Evolutionary conservation across 2,329 filamentous ascomycete species (phyloP).

Genomic region (Albophoma yamanashiensis): DNA sequence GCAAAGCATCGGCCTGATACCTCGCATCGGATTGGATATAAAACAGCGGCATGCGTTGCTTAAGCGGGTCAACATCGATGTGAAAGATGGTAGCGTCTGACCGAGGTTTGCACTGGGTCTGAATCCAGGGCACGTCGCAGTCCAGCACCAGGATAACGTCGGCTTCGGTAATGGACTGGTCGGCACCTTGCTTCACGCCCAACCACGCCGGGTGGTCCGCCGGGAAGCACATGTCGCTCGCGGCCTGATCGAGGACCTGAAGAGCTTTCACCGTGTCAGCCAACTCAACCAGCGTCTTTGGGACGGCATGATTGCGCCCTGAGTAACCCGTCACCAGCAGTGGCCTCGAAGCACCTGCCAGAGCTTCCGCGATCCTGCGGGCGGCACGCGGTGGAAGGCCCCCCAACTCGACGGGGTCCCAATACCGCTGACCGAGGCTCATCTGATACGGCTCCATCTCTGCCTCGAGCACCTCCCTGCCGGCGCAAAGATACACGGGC

Average conservation of each 20-base stretch:
- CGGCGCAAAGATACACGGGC: slow-evolving; percentile 63
- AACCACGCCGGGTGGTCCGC: slow-evolving; percentile 52
- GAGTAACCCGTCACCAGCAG: slow-evolving; percentile 57
- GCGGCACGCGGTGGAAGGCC: slow-evolving; percentile 38
- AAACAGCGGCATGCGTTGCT: slow-evolving; percentile 58
- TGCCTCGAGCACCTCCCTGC: slow-evolving; percentile 71
- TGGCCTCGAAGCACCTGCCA: slow-evolving; percentile 50
- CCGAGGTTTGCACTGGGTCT: slow-evolving; percentile 49
- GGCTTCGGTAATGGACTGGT: slow-evolving; percentile 59
- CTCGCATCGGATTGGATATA: slow-evolving; percentile 53
- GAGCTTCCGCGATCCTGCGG: slow-evolving; percentile 43
- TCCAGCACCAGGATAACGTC: slow-evolving; percentile 75
- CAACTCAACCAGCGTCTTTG: slow-evolving; percentile 49
- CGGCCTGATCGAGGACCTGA: slow-evolving; percentile 59
- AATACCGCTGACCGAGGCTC: slow-evolving; percentile 42
- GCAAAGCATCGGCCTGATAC: slow-evolving; percentile 51
- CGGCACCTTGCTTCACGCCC: slow-evolving; percentile 58
- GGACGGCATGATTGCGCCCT: slow-evolving; percentile 53
- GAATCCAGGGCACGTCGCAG: slow-evolving; percentile 83
- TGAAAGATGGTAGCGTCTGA: slow-evolving; percentile 41
- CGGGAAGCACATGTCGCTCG: slow-evolving; percentile 67
- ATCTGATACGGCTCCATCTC: slow-evolving; percentile 61
- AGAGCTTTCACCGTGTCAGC: slow-evolving; percentile 54
- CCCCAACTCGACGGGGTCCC: slow-evolving; percentile 55
- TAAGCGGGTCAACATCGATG: slow-evolving; percentile 49